Evolutionary conservation across 225 moss, liverwort and hornwort genomes (phyloP), one percentile per base, ranked within the genome.

Genomic region (Asterella californica): DNA sequence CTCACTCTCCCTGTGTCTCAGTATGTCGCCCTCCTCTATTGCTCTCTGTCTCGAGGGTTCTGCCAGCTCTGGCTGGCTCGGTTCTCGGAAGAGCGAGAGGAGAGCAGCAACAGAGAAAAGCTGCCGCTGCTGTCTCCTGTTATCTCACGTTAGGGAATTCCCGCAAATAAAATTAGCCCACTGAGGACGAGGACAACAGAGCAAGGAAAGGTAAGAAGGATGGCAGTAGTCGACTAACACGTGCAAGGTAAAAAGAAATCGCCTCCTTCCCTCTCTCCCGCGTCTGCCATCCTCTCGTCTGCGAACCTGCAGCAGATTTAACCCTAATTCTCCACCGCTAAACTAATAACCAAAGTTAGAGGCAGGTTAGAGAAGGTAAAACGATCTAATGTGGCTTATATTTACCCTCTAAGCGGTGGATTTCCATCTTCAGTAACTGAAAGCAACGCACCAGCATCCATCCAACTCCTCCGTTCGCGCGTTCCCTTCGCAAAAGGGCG

Each of bases 41-140:
- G 27, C 25, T 34, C 14, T 63, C 62, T 36, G 34, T 63, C 75
- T 75, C 75, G 75, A 53, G 53, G 32, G 75, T 53, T 55, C 75
- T 72, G n/a, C 76, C 38, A 77, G 75, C 54, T 38, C 60, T 61
- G 62, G 45, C 60, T 61, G 62, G 45, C 62, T 46, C 60, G 62
- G 76, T 38, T 42, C 60, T 57, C 61, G 36, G n/a, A n/a, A 62
- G 62, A 77, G 45, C n/a, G 76, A 77, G 76, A 60, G 76, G 62
- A 22, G 55, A 63, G 76, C 76, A 62, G 45, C 54, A 60, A 61
- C 64, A 32, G 55, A 60, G 57, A 34, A 55, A 18, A 21, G 59
- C 76, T 76, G 59, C 37, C 36, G 36, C 19, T 33, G 34, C 61
- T 77, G 76, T 38, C 62, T 63, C 76, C 76, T 62, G 45, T 77